Percentiles rank a stretch among this genome's conserved stretches.
These are phyloP conservation scores for Monosporascus sp. DNA, from an alignment of 2,329 filamentous ascomycete species.

Conservation along the genomic window DNA sequence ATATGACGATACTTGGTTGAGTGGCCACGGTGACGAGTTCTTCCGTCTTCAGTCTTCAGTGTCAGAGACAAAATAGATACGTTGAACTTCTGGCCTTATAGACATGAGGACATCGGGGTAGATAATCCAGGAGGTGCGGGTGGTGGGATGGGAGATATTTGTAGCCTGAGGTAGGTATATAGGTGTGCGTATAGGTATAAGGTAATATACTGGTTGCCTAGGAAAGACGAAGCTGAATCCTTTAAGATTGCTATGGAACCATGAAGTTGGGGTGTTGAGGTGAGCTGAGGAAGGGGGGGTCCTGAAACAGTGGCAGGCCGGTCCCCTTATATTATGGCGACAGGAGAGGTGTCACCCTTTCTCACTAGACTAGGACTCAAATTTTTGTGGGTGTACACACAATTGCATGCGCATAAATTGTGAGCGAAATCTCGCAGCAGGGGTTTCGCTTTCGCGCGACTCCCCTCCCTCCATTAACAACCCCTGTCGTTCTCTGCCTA, in stretches of 20 bases:
- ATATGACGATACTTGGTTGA: constrained; percentile 18
- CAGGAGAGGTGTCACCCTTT: background rate
- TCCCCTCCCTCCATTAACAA: background rate
- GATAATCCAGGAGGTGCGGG: constrained; percentile 2
- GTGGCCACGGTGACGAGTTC: constrained; percentile 16
- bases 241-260: too few relatives aligned
- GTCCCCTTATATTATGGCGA: background rate
- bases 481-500: background rate
- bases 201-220: too few relatives aligned
- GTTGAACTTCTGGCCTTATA: constrained; percentile 14
- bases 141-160: background rate
- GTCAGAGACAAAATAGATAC: constrained; percentile 13
- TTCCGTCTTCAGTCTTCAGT: constrained; percentile 10
- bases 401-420: background rate
- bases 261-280: background rate
- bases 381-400: background rate
- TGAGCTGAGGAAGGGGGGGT: background rate
- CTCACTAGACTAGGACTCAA: background rate
- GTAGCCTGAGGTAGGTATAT: background rate
- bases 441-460: background rate
- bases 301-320: background rate
- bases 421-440: background rate
- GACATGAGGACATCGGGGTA: constrained; percentile 17
- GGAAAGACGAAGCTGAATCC: too few relatives aligned
- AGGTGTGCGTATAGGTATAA: background rate